A percentile compares a stretch with the other conserved stretches of the same genome.
Conservation (phyloP, 2,329 filamentous ascomycete genomes). For the Aspergillus brunneoviolaceus region DNA sequence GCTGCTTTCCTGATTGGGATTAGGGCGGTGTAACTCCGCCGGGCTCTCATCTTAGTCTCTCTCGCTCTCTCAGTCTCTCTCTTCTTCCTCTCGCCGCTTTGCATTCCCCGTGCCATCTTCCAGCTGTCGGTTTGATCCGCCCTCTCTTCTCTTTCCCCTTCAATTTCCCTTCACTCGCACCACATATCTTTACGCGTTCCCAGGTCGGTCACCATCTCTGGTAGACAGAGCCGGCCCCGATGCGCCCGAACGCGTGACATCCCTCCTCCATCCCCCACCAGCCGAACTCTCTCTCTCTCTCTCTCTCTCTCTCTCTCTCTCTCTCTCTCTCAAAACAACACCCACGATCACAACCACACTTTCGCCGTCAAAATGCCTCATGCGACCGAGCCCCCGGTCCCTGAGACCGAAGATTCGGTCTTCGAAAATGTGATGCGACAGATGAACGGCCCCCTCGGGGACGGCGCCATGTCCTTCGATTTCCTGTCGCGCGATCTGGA, state of each 20-base stretch:
- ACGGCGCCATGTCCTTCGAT: slow-evolving; percentile 37
- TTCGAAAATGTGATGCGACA: slow-evolving; percentile 45
- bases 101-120: background rate
- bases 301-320: background rate
- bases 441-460: slow-evolving; percentile 38
- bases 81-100: background rate
- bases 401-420: slow-evolving; percentile 37
- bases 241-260: slow-evolving; percentile 7
- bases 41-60: background rate
- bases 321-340: background rate
- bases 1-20: slow-evolving; percentile 29
- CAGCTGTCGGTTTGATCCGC: background rate
- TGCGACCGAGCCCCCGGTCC: slow-evolving; percentile 31
- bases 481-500: slow-evolving; percentile 43
- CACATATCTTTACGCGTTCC: background rate
- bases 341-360: background rate
- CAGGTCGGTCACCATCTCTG: background rate
- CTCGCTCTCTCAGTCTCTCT: background rate
- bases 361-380: slow-evolving; percentile 38
- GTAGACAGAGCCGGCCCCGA: slow-evolving; percentile 12
- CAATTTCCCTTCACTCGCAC: background rate
- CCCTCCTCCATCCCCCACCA: background rate
- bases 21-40: slow-evolving; percentile 19
- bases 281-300: background rate
- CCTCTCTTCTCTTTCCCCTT: background rate